Evolutionary conservation across 148 eudicot genomes (phyloP).

Genomic region (Euryodendron excelsum): DNA sequence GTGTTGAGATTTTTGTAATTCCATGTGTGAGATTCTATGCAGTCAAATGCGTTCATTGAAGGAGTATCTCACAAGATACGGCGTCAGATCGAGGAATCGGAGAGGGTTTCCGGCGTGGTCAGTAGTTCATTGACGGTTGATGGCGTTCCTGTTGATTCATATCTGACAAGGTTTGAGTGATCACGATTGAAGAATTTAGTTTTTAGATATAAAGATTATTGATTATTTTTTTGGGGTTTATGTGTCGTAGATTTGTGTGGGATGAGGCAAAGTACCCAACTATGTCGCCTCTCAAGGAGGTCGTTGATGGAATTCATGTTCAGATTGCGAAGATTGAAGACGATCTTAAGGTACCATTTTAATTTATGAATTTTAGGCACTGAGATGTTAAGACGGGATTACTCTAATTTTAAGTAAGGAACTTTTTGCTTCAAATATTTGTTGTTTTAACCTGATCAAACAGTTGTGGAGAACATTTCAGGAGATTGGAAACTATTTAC

Average conservation of each 20-base stretch:
- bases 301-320: constrained; percentile 69
- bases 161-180: constrained; percentile 55
- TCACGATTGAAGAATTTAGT: constrained; percentile 9
- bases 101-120: constrained; percentile 70
- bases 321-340: constrained; percentile 89
- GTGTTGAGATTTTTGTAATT: neutral
- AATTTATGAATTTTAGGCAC: neutral
- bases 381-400: neutral
- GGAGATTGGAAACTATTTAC: neutral
- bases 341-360: constrained; percentile 74
- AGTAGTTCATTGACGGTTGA: constrained; percentile 82
- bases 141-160: constrained; percentile 90
- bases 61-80: constrained; percentile 69
- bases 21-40: no score
- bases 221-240: neutral
- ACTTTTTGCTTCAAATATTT: neutral
- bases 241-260: constrained; percentile 73
- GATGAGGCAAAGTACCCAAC: constrained; percentile 90
- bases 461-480: neutral
- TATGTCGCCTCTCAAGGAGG: constrained; percentile 82
- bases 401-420: no score
- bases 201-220: neutral
- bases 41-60: constrained; percentile 60
- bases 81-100: constrained; percentile 97
- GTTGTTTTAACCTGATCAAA: neutral